Evolutionary conservation across 1,284 basidiomycete genomes (phyloP), one percentile per base, ranked within the genome.

Genomic region (Rhodotorula sp.): DNA sequence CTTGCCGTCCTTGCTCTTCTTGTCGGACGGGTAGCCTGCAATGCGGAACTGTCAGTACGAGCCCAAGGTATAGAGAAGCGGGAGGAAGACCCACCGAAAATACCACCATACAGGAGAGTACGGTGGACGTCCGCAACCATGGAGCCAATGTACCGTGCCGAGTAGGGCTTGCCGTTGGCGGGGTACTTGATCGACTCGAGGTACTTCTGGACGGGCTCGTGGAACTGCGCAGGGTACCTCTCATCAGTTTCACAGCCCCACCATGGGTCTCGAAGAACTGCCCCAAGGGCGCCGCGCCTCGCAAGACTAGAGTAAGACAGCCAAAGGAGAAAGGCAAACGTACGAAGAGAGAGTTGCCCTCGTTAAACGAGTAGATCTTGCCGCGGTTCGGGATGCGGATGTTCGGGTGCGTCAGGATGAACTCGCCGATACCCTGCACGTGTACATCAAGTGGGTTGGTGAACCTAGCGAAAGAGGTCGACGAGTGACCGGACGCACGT

Each of bases 121-220:
- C 61, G 88, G 84, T 99, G 96, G 41, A 96, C 93, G 82, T 97
- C 94, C 62, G 94, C 93, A 57, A 99, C 97, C 97, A 99, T 99
- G 74, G 93, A 97, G 45, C 95, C 97, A 80, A 99, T 98, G 84
- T 99, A 99, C 68, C 97, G 88, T 16, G 82, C 82, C 66, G 80
- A 80, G 78, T 83, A 84, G 2, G 94, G 94, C 77, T 82, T 83
- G 65, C 88, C 89, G 64, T 86, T 82, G 54, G 60, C 50, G 12
- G 60, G 60, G 84, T 86, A 96, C 84, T 99, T 99, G 88, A 99
- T 93, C 77, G 90, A 92, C 76, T 97, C 90, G 74, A 99, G 88
- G 84, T 98, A 99, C 52, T 52, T 49, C n/a, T 42, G 53, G 17
- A 66, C 64, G 19, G 64, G 59, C 41, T 61, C 66, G 53, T 56